These are phyloP conservation scores for Amoebophrya sp. DNA, from an alignment of 169 alveolate species.

Conservation along the genomic window DNA sequence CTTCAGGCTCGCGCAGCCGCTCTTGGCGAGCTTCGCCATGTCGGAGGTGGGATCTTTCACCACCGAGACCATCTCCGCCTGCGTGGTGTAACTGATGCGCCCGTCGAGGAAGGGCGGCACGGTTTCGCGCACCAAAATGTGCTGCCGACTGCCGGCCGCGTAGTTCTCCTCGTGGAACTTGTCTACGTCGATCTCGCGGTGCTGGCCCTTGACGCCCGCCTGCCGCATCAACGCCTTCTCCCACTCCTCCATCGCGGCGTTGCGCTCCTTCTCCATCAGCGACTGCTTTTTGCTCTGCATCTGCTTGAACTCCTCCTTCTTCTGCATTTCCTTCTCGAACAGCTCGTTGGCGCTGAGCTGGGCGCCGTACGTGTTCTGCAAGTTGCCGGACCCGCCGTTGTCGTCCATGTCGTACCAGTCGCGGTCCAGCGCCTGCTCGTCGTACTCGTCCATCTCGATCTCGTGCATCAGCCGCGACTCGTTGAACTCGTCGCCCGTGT, in stretches of 20 bases:
- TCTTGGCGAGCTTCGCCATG: conserved; percentile 91
- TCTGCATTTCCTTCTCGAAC: background rate
- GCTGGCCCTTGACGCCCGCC: background rate
- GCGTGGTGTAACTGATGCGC: conserved; percentile 41
- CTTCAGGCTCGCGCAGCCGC: conserved; percentile 79
- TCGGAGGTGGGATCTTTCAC: conserved; percentile 96
- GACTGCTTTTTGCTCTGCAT: background rate
- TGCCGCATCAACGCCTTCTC: background rate
- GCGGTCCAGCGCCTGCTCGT: background rate
- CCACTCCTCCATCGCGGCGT: background rate
- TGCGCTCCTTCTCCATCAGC: background rate
- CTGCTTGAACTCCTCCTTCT: background rate
- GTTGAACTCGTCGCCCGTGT: background rate
- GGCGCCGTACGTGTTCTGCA: background rate
- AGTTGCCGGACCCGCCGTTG: background rate
- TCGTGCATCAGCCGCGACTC: background rate
- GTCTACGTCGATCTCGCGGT: background rate
- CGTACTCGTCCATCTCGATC: conserved; percentile 10
- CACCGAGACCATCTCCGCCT: conserved; percentile 52
- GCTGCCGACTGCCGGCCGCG: background rate
- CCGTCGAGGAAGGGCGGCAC: conserved; percentile 55
- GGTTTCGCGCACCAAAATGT: conserved; percentile 42
- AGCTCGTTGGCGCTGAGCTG: background rate
- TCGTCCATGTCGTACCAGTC: background rate
- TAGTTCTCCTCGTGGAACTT: background rate